Evolutionary conservation across 2,329 filamentous ascomycete species (phyloP), one percentile per base, ranked within the genome.

Genomic region (Verticillium albo-atrum): DNA sequence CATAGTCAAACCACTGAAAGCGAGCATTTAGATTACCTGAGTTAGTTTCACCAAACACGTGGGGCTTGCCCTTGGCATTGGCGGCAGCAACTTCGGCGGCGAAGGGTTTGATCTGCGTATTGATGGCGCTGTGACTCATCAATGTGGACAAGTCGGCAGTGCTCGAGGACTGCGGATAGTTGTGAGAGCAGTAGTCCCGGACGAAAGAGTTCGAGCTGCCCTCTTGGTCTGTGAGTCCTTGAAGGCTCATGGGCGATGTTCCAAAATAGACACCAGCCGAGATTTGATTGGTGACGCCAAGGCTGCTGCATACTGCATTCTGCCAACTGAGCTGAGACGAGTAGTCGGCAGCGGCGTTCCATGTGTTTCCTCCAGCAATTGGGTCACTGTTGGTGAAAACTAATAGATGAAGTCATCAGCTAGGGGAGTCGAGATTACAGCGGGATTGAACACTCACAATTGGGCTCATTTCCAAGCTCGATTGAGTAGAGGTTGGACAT

Each of bases 391-490:
- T 61, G 4, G 52, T 58, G 14, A 60, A 64, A 42, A 63, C 58
- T 60, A 28, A 20, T 26, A 10, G 20, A 7, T 12, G 10, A 10
- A 3, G 5, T 9, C 7, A 10, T 50, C 20, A 50, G 42, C 5
- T 4, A 25, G 42, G 20, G 20, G 42, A 10, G 17, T n/a, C 34
- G 4, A 37, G 17, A 37, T 15, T 2, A 12, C 12, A 15, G 14
- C 34, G n/a, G 2, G 20, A 10, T 14, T 14, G 12, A 15, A 54
- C 14, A 60, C 77, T 63, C 65, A 82, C 81, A 83, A 62, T 84
- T 79, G 4, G 83, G 82, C 59, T 85, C 82, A 64, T 85, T 85
- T 2, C 82, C 82, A 1, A 85, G 71, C 65, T 86, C 82, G 32
- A 85, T 80, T 3, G 82, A 79, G 20, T 79, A 70, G 10, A 85